phyloP scores from a whole-genome alignment of 2,329 filamentous ascomycete species.

The Alternaria triticimaculans region DNA sequence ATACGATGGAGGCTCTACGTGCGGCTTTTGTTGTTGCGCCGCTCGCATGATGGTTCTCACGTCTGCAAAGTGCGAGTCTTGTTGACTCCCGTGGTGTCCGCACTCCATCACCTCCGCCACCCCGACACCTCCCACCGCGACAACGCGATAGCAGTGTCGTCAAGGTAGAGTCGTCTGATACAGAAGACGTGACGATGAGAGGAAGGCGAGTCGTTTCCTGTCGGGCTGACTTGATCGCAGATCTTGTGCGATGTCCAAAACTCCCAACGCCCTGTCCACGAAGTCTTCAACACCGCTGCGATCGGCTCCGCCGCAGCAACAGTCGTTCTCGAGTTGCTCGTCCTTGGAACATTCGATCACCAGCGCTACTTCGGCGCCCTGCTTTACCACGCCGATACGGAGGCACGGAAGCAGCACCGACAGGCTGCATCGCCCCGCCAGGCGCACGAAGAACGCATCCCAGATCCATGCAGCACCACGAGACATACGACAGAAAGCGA shows the following conservation, averaged over 20 bases:
- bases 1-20: not conserved
- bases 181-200: not conserved
- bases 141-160: not conserved
- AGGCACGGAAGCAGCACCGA: not conserved
- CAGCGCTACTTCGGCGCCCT: not conserved
- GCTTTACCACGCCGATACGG: not conserved
- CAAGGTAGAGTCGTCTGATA: not conserved
- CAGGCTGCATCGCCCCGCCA: not conserved
- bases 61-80: constrained; percentile 1
- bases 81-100: not conserved
- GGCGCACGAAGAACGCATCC: not conserved
- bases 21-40: not conserved
- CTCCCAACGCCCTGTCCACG: not conserved
- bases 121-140: not conserved
- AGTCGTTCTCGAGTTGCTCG: not conserved
- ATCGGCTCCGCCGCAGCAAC: not conserved
- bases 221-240: not conserved
- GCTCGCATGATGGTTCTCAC: not conserved
- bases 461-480: not conserved
- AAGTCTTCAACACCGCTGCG: not conserved
- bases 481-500: not conserved
- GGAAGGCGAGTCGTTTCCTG: not conserved
- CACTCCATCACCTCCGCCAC: not conserved
- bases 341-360: not conserved
- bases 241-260: not conserved